phyloP scores from a whole-genome alignment of 176 grass and related monocot genomes.

The Aegilops tauschii region DNA sequence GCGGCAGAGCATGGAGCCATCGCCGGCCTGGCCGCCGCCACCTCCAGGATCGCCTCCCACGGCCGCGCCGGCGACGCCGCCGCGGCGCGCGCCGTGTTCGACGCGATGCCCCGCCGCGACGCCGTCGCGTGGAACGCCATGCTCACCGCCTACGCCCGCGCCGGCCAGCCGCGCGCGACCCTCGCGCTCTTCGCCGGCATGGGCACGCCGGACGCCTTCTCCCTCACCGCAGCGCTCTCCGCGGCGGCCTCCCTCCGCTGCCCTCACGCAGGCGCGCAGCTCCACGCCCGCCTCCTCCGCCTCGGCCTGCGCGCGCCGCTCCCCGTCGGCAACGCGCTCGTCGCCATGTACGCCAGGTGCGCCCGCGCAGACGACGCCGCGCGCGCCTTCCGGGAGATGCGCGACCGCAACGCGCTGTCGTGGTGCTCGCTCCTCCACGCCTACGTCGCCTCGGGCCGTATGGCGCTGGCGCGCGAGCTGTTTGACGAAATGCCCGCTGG shows the following conservation, averaged over 20 bases:
- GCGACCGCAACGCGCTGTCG: constrained; percentile 43
- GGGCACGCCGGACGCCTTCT: constrained; percentile 44
- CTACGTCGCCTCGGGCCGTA: neutral
- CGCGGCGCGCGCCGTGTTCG: constrained; percentile 51
- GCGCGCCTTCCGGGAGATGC: constrained; percentile 53
- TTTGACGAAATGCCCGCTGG: constrained; percentile 51
- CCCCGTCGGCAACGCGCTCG: constrained; percentile 61
- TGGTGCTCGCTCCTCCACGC: constrained; percentile 69
- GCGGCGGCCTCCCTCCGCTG: constrained; percentile 30
- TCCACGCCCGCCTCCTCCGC: constrained; percentile 52
- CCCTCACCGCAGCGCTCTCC: constrained; percentile 49
- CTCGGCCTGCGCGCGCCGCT: constrained; percentile 41
- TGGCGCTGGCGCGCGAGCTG: constrained; percentile 25
- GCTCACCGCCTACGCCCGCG: constrained; percentile 58
- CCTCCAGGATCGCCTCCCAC: constrained; percentile 42
- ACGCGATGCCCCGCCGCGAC: constrained; percentile 58
- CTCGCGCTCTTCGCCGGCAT: constrained; percentile 48
- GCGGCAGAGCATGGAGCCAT: constrained; percentile 16
- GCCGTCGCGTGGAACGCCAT: constrained; percentile 70
- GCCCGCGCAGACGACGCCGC: constrained; percentile 26
- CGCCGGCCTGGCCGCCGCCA: constrained; percentile 42
- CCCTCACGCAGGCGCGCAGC: constrained; percentile 25
- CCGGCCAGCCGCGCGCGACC: constrained; percentile 29
- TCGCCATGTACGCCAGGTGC: constrained; percentile 68
- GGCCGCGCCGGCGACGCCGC: constrained; percentile 33